Base-by-base conservation (phyloP, 2,329 filamentous ascomycete genomes). In the Fusarium proliferatum region DNA sequence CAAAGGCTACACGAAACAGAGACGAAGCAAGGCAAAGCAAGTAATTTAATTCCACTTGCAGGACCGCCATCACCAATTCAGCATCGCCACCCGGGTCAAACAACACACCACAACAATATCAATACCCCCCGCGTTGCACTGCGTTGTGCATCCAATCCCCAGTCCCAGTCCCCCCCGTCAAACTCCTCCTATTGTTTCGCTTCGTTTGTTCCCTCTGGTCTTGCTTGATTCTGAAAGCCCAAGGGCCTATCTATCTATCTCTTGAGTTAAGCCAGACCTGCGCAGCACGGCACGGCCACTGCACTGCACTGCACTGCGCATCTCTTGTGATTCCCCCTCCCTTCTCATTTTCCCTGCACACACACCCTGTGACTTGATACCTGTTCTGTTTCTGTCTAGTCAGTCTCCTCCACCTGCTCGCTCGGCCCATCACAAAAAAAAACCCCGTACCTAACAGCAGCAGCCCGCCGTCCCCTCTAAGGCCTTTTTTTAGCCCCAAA, bases 401-500 rank as follows among this genome's bases (percentile, higher is more conserved):
- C 63, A 59, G 42, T 59, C 56, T 71, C 73, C 69, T 77, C 66
- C 75, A 76, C 76, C 75, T 74, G 56, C 69, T 67, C n/a, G 45
- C 68, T 67, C 30, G 64, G 73, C 75, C 76, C 76, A 77, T 77
- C 68, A 52, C 63, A 65, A 67, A 67, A 71, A 30, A 71, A 74
- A 68, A 66, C 30, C 58, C 76, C 73, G 70, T 75, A 70, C 68
- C 62, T 71, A 71, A 73, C 59, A 69, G 65, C 57, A 68, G 67
- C 76, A 52, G 67, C 58, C 58, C 51, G 65, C 68, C 70, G 70
- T 78, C 71, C 71, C 71, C 76, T 51, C 56, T 52, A 76, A 77
- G 73, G 75, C 76, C 72, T 69, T 76, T 78, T 77, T 58, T 61
- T 67, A 76, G 76, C 72, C 71, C 71, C 55, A 49, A 73, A 60